Evolutionary conservation across 352 stramenopile genomes (phyloP), one percentile per base, ranked within the genome.

Genomic region (Globisporangium lucens): DNA sequence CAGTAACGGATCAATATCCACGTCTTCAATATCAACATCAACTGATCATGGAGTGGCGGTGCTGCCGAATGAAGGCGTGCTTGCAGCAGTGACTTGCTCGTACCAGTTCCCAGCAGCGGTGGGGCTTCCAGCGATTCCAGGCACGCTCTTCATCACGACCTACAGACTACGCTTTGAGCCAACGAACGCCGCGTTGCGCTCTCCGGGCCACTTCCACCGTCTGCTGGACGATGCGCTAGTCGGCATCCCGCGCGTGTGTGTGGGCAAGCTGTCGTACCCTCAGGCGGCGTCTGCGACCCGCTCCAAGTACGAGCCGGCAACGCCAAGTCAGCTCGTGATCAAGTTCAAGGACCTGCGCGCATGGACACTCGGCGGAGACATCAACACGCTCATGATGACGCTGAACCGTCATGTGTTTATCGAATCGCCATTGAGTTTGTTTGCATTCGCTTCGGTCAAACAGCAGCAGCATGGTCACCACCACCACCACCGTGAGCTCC

Each of bases 261-360:
- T 94, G 7, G 74, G 79, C 17, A 90, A 87, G 60, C 77, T 95
- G 0, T 74, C 80, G 64, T 95, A 95, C 56, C 84, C 86, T 36
- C 86, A 91, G 64, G 61, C 73, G 7, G 64, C 62, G 0, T 33
- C 74, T 0, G 70, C 74, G 15, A 75, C 71, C 24, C 76, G 77
- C 15, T 75, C 71, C 2, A 71, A 70, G 27, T 78, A 69, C 56
- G 66, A 77, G 15, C 58, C 63, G 55, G 75, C 80, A 0, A 62
- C 76, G 20, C 86, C 83, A 5, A 80, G 80, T 12, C 74, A 85
- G 61, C 69, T 95, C 9, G 79, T 93, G 43, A 51, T 95, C 63
- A 89, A 93, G 71, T 94, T 94, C 61, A 93, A 93, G 57, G 85
- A 93, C 63, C 70, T 93, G 35, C 76, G 83, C 0, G 76, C 78